Base-by-base conservation (phyloP, 352 stramenopile genomes). In the Phytophthora gonapodyides region DNA sequence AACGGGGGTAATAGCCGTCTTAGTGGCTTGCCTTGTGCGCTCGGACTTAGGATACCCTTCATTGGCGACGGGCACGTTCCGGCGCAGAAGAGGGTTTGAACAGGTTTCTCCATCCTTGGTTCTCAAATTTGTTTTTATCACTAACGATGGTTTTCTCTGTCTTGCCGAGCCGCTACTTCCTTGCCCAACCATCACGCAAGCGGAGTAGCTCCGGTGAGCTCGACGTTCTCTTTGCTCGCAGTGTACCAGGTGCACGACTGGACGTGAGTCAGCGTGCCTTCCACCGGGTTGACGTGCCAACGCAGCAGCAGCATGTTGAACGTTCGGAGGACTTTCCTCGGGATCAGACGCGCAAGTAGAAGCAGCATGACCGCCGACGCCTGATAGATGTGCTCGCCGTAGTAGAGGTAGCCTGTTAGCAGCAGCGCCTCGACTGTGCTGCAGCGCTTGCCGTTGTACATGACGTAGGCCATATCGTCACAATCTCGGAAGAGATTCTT, bases 281-380 rank as follows among this genome's bases (percentile, higher is more conserved):
- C 35, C 7, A 45, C n/a, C 15, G 38, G 40, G 31, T 73, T 42
- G 9, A 69, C 24, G 7, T 38, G 36, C 64, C 64, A 72, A 7
- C 64, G 52, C 1, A 72, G 12, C 5, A 72, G 8, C 2, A 68
- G 16, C 2, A 64, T 33, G 21, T 72, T 72, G 43, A 68, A 68
- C 5, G 52, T 68, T 2, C 53, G 58, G 5, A 72, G 57, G 10
- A 72, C 27, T 31, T 35, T 27, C 17, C 19, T 12, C 12, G 64
- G 64, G 5, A 68, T 11, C 8, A 68, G 2, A 8, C 64, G 46
- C 1, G 64, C 38, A 4, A 57, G 12, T 10, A 68, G 19, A 7
- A 72, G 47, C 27, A 68, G 12, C 36, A 67, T 27, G 8, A 61
- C 55, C 8, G 54, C 17, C n/a, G 36, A 11, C 2, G 61, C 55